Evolutionary conservation across 805 yeast genomes (phyloP), one percentile per base, ranked within the genome.

Genomic region (Lipomyces yamadae): DNA sequence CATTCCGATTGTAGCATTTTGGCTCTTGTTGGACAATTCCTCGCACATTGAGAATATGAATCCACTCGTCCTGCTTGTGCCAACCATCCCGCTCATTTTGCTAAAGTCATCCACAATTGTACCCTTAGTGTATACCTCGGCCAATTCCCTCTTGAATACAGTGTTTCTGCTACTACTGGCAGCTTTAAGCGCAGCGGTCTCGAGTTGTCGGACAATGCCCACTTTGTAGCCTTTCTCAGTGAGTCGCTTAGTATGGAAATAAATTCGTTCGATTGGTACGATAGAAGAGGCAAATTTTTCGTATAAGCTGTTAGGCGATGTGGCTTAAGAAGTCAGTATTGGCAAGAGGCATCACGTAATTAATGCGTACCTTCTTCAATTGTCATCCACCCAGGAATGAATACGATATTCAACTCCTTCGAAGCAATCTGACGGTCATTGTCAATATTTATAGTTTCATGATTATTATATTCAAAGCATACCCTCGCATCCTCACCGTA

Each of bases 141-240:
- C 84, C 5, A 95, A 78, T 68, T 85, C 79, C 58, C 98, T 80
- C 61, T 84, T 84, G 77, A 94, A 91, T 1, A 92, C 82, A 33
- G 82, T 81, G 37, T 82, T 78, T 63, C 84, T 84, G 67, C 84
- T 87, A 4, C 84, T 76, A 2, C 85, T 78, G 15, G 78, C 79
- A 4, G 84, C 82, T 73, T 91, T 91, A 13, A 91, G 81, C 0
- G 92, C 91, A 1, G 92, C 88, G 0, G 94, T 86, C 74, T 94
- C 98, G 3, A 85, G 79, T 74, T 95, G 98, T 73, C 89, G 88
- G 0, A 93, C 95, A 1, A 95, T 86, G 0, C 96, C 98, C 2
- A 95, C 91, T 75, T 90, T 93, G 66, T 85, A 79, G 0, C 97
- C 97, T 63, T 81, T 81, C 52, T 83, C 84, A 3, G 95, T 81